Base-by-base conservation (phyloP, 805 yeast species). In the Saturnispora bothae region DNA sequence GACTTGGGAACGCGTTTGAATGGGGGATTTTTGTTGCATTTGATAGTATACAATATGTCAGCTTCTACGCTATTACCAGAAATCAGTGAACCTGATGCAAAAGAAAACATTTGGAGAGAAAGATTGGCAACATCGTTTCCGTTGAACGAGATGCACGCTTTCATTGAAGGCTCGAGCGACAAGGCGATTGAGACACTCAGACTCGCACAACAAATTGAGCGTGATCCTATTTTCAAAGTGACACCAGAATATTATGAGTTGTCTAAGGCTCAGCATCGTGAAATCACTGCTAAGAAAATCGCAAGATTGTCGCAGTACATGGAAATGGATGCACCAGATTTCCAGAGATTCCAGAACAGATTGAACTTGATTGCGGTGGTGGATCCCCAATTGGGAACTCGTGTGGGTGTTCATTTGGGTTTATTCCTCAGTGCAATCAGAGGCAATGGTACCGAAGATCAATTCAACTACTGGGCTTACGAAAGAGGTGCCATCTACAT, bases 391-490 rank as follows among this genome's bases (percentile, higher is more conserved):
- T 63, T 82, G 32, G 74, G 76, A 37, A 86, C 95, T 23, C 73
- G 97, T 50, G 60, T 83, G 36, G 95, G 95, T 30, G 86, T 88
- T 40, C 94, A 88, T 64, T 66, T 80, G 47, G 96, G 95, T 4
- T 68, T 88, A 41, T 89, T 89, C 56, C 68, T 84, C 38, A 72
- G 76, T 41, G 83, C 95, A 41, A 63, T 88, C 41, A 74, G 79
- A 48, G 95, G 96, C 44, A 81, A 83, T 50, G 97, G 96, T 47
- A 80, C 96, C 7, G 69, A 73, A 25, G 83, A 76, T 41, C 97
- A 88, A 65, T 71, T 79, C 50, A 65, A 75, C 31, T 89, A 78
- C 62, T 88, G 96, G 96, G 70, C 85, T 38, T 62, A 66, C 42
- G 75, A 71, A 48, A 69, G 81, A 51, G 86, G 83, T 47, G 76